phyloP scores from a whole-genome alignment of 768 basidiomycete genomes.

The Boletus edulis region DNA sequence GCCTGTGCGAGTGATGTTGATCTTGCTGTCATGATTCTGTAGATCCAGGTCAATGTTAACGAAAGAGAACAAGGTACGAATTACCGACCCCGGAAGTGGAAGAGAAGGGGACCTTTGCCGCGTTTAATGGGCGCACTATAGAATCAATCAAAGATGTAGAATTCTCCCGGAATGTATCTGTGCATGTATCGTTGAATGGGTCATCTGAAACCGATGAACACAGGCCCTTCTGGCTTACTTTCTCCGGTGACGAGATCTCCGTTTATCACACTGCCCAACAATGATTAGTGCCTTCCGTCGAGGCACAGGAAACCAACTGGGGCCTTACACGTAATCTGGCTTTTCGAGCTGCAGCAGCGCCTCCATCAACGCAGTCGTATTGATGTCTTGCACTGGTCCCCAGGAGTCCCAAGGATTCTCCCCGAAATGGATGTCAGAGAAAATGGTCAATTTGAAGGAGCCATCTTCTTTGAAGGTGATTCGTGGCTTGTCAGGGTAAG shows the following conservation, averaged over 20 bases:
- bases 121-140: conserved; percentile 60
- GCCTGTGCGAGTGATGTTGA: conserved; percentile 66
- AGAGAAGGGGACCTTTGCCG: conserved; percentile 59
- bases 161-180: conserved; percentile 67
- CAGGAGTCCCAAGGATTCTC: conserved; percentile 71
- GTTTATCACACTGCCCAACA: conserved; percentile 53
- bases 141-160: conserved; percentile 64
- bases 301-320: neutral
- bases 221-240: conserved; percentile 33
- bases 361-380: conserved; percentile 59
- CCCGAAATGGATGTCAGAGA: conserved; percentile 75
- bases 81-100: conserved; percentile 63
- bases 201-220: neutral
- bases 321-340: conserved; percentile 66
- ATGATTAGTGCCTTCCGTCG: neutral
- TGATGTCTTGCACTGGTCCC: conserved; percentile 66
- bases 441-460: conserved; percentile 69
- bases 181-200: neutral
- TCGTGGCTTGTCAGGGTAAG: conserved; percentile 46
- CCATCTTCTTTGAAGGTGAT: conserved; percentile 56
- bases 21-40: conserved; percentile 75
- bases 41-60: neutral
- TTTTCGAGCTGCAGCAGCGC: conserved; percentile 52
- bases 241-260: conserved; percentile 77
- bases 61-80: neutral